Percentiles rank a stretch among this genome's conserved stretches.
Evolutionary conservation across 495 filamentous ascomycete genomes (phyloP).

Genomic region (Echria macrotheca): DNA sequence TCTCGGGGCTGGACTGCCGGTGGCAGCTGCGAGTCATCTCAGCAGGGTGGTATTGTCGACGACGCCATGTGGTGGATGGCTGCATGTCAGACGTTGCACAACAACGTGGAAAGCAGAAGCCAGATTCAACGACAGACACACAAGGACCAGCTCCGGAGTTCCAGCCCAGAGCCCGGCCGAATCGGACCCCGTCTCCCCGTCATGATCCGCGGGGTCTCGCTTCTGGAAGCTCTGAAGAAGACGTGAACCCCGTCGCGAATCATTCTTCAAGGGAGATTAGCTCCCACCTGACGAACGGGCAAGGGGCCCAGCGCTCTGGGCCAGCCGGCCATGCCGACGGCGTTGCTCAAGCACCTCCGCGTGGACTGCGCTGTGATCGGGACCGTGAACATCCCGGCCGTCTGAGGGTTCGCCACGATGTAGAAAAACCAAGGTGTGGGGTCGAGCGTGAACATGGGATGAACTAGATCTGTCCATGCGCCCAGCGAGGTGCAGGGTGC

Average conservation of each 20-base stretch:
- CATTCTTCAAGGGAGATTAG: not conserved
- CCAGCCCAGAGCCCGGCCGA: too few species aligned
- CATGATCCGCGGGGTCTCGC: not conserved
- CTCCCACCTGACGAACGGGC: not conserved
- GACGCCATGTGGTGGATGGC: not conserved
- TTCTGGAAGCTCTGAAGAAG: conserved; percentile 10
- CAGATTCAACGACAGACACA: conserved; percentile 6
- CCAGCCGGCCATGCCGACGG: conserved; percentile 14
- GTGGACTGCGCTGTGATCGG: too few species aligned
- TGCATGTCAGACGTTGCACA: conserved; percentile 8
- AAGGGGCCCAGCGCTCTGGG: conserved; percentile 20
- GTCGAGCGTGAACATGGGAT: conserved; percentile 26
- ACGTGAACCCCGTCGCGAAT: not conserved
- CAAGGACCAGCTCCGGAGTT: not conserved
- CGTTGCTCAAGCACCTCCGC: too few species aligned
- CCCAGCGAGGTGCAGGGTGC: not conserved
- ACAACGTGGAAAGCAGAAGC: conserved; percentile 2
- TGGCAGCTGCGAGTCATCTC: conserved; percentile 9
- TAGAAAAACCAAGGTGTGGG: too few species aligned
- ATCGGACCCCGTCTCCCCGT: too few species aligned
- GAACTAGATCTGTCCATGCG: conserved; percentile 32
- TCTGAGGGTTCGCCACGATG: conserved; percentile 12
- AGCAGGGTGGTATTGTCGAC: conserved; percentile 6
- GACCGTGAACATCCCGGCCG: conserved; percentile 6
- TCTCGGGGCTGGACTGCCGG: conserved; percentile 15